A percentile compares a stretch with the other conserved stretches of the same genome.
These are phyloP conservation scores for Aspergillus sclerotialis DNA, from an alignment of 2,329 filamentous ascomycete genomes.

Conservation along the genomic window DNA sequence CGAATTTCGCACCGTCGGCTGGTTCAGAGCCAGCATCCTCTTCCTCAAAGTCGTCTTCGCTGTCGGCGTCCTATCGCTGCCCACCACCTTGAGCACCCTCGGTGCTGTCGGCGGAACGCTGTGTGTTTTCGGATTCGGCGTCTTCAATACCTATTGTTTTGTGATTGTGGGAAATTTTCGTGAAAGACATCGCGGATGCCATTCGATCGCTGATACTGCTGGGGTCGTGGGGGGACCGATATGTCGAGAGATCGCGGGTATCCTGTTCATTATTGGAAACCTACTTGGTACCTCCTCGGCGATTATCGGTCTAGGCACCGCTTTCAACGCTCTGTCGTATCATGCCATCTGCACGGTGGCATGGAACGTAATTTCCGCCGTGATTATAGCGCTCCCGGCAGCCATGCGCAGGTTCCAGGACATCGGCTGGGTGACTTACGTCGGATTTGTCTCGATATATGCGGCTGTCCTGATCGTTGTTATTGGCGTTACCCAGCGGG, in stretches of 20 bases:
- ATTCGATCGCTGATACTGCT: constrained; percentile 54
- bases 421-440: constrained; percentile 57
- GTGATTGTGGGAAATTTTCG: constrained; percentile 47
- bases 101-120: constrained; percentile 12
- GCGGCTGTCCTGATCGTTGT: constrained; percentile 53
- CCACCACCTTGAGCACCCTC: constrained; percentile 12
- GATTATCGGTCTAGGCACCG: constrained; percentile 54
- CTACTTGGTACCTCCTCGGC: constrained; percentile 51
- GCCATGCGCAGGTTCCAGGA: constrained; percentile 54
- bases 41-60: constrained; percentile 42
- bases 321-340: constrained; percentile 52
- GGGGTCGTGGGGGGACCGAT: constrained; percentile 47
- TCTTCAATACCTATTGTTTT: constrained; percentile 43
- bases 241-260: constrained; percentile 47
- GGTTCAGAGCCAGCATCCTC: constrained; percentile 46
- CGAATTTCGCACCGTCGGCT: constrained; percentile 49
- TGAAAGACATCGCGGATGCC: constrained; percentile 45
- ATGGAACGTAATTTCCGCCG: constrained; percentile 49
- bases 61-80: constrained; percentile 14
- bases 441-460: constrained; percentile 53
- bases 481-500: constrained; percentile 50
- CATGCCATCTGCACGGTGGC: constrained; percentile 55
- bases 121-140: constrained; percentile 11
- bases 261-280: constrained; percentile 53
- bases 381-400: constrained; percentile 40